Conservation (phyloP, 176 grass and related monocot species). For the Bothriochloa decipiens region DNA sequence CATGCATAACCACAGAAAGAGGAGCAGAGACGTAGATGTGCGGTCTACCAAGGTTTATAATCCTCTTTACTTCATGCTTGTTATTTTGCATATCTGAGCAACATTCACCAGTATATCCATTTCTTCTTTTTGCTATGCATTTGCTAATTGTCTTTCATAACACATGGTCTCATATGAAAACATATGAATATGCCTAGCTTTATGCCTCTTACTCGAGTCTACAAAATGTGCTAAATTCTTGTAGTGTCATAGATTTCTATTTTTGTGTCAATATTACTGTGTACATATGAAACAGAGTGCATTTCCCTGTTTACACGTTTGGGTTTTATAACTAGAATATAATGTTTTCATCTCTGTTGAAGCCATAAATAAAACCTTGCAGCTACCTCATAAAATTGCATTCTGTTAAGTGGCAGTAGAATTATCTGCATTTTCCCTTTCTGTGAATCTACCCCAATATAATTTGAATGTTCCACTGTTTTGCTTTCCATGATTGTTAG, state of each 20-base stretch:
- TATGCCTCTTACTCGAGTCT: conserved; percentile 10
- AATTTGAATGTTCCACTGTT: neutral
- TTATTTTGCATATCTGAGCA: conserved; percentile 22
- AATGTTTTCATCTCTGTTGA: neutral
- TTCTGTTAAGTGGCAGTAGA: conserved; percentile 1
- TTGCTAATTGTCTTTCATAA: conserved; percentile 13
- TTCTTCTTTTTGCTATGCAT: neutral
- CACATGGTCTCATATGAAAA: conserved; percentile 6
- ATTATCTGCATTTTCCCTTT: neutral
- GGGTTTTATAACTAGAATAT: conserved; percentile 10
- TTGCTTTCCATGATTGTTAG: neutral
- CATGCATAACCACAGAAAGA: conserved; percentile 53
- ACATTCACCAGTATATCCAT: neutral
- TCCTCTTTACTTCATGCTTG: neutral
- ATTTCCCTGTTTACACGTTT: conserved; percentile 9
- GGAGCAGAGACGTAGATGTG: conserved; percentile 54
- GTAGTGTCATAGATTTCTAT: neutral
- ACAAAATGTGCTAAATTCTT: neutral
- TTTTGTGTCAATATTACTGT: neutral
- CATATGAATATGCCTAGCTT: conserved; percentile 4
- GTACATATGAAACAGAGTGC: neutral
- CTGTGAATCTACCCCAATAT: neutral
- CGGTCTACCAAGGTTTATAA: conserved; percentile 58
- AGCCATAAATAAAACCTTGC: neutral
- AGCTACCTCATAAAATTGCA: neutral